Base-by-base conservation (phyloP, 495 filamentous ascomycete genomes). In the Ascobolus immersus region DNA sequence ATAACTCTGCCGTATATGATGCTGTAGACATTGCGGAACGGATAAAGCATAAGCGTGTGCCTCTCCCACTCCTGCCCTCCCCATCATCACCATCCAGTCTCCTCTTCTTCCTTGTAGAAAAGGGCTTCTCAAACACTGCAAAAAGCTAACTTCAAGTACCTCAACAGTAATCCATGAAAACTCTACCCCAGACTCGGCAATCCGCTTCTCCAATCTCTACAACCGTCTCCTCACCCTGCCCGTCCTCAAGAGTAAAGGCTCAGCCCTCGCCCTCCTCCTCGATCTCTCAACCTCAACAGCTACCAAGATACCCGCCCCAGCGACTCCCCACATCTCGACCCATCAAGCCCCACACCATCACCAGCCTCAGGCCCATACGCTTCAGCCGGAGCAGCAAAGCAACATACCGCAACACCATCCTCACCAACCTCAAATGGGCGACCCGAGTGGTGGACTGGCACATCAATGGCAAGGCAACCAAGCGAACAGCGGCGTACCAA, bases 231-330 rank as follows among this genome's bases (percentile, higher is more conserved):
- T 92, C 13, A 74, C 80, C 17, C 72, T 89, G 42, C 82, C 84
- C 3, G 82, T 94, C 2, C 60, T 99, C 20, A 72, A 71, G 43
- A 74, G 91, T 51, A 99, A 94, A 65, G 93, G 84, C 80, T 80
- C 75, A 2, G 90, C 93, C 41, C 60, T 99, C 4, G 80, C 84
- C 48, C 64, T 99, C 27, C 67, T 99, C 14, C 73, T 80, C 45
- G 73, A 75, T 42, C 61, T 96, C 26, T 69, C 74, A 30, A 66
- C 69, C 39, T 69, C 71, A 0, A 60, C 65, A 26, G 52, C 61
- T 30, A 58, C 58, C 5, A 53, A 42, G 29, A 50, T 54, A 36
- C 54, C 59, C 14, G 43, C 51, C 28, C 48, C 50, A 8, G 29
- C 22, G n/a, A 21, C 22, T 18, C 36, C 41, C 5, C 30, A 45